Evolutionary conservation across 2,329 filamentous ascomycete species (phyloP).

Genomic region (Botryotinia globosa): DNA sequence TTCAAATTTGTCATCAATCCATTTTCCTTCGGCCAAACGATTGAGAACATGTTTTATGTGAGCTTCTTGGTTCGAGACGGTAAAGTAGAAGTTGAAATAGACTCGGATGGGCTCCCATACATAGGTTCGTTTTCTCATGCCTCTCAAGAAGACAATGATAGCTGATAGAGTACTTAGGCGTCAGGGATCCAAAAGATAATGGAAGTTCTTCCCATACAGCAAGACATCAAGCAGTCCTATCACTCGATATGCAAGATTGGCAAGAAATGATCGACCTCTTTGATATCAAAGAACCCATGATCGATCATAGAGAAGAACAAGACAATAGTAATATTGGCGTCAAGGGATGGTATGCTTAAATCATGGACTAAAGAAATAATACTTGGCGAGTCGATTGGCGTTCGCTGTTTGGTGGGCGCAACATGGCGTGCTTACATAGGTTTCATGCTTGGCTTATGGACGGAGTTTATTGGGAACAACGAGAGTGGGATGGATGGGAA

Average conservation of each 20-base stretch:
- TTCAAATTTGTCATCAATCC: constrained; percentile 91
- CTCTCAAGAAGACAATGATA: constrained; percentile 36
- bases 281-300: constrained; percentile 74
- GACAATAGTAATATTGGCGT: constrained; percentile 30
- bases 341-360: constrained; percentile 38
- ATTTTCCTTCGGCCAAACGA: constrained; percentile 83
- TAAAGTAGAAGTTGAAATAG: constrained; percentile 68
- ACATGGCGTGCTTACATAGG: not conserved
- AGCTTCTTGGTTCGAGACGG: constrained; percentile 92
- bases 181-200: constrained; percentile 17
- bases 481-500: not conserved
- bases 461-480: not conserved
- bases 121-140: constrained; percentile 58
- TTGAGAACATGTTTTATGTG: constrained; percentile 96
- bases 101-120: constrained; percentile 72
- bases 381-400: not conserved
- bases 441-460: not conserved
- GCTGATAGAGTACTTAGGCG: constrained; percentile 20
- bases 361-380: not conserved
- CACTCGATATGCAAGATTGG: constrained; percentile 85
- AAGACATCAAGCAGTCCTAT: constrained; percentile 83
- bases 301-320: constrained; percentile 70
- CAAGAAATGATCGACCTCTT: constrained; percentile 72
- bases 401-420: not conserved
- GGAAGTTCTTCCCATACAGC: constrained; percentile 32